Conservation (phyloP, 371 early-diverging fungal genomes). For the Blastocladiella emersonii region DNA sequence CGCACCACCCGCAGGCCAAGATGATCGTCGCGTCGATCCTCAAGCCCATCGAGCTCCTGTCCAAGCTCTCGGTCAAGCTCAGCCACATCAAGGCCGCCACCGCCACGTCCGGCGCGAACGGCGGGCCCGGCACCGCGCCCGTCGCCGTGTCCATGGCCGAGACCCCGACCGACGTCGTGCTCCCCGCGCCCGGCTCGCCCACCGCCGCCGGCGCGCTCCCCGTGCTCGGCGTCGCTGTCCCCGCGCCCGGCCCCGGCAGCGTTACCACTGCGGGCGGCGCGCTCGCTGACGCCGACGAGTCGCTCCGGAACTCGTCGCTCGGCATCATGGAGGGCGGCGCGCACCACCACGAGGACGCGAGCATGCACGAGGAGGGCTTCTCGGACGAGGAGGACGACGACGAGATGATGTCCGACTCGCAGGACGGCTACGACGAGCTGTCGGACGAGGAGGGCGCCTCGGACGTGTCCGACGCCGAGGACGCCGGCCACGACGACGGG, state of each 20-base stretch:
- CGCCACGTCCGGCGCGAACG: not conserved
- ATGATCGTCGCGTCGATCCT: constrained; percentile 57
- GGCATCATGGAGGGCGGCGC: constrained; percentile 49
- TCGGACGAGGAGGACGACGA: constrained; percentile 34
- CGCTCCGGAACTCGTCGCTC: constrained; percentile 83
- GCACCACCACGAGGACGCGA: constrained; percentile 28
- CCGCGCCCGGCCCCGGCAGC: not conserved
- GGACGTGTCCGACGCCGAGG: constrained; percentile 39
- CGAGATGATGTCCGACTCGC: constrained; percentile 11
- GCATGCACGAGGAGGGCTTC: constrained; percentile 35
- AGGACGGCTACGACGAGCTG: constrained; percentile 43
- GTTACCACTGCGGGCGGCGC: not conserved
- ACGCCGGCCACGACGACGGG: constrained; percentile 37
- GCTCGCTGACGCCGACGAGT: constrained; percentile 42
- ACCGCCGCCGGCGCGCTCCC: not conserved
- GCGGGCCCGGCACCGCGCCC: not conserved
- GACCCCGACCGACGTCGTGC: not conserved
- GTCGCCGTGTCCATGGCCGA: not conserved
- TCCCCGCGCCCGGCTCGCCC: not conserved
- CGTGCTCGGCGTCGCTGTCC: not conserved
- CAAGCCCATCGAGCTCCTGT: constrained; percentile 73
- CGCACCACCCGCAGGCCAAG: constrained; percentile 71
- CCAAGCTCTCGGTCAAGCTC: constrained; percentile 73
- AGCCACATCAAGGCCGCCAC: constrained; percentile 17
- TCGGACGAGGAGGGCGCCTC: constrained; percentile 45